These are phyloP conservation scores for Croton setiger DNA, from an alignment of 441 rosid species.

Conservation along the genomic window DNA sequence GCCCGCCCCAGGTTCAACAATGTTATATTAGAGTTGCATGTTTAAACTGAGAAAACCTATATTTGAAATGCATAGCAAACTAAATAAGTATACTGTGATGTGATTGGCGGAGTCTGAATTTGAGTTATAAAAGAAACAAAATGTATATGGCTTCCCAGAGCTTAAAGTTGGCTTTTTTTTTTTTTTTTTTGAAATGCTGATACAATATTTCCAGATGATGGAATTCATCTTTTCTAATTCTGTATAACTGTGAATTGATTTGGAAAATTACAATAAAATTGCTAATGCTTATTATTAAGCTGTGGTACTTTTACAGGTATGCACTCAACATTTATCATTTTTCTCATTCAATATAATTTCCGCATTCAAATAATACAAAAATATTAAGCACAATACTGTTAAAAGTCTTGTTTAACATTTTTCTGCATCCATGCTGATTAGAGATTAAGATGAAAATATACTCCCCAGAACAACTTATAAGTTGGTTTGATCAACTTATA, in stretches of 20 bases:
- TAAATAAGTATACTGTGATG: not conserved
- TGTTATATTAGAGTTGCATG: constrained; percentile 7
- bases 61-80: not conserved
- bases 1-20: not conserved
- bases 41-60: not conserved
- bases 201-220: not conserved
- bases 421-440: too few relatives aligned
- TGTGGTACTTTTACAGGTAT: too few relatives aligned
- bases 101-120: not conserved
- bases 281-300: too few relatives aligned
- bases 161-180: not conserved
- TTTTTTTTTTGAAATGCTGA: not conserved
- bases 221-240: not conserved
- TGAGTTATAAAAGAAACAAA: not conserved
- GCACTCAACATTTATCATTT: too few relatives aligned
- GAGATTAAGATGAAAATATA: too few relatives aligned
- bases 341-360: too few relatives aligned
- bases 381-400: too few relatives aligned
- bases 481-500: too few relatives aligned
- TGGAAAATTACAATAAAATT: too few relatives aligned
- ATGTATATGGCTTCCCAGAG: not conserved
- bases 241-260: not conserved
- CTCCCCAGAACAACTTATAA: too few relatives aligned
- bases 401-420: too few relatives aligned
- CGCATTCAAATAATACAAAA: too few relatives aligned